Percentiles rank a stretch among this genome's conserved stretches.
These are phyloP conservation scores for Cubamyces lactineus DNA, from an alignment of 768 basidiomycete species.

Conservation along the genomic window DNA sequence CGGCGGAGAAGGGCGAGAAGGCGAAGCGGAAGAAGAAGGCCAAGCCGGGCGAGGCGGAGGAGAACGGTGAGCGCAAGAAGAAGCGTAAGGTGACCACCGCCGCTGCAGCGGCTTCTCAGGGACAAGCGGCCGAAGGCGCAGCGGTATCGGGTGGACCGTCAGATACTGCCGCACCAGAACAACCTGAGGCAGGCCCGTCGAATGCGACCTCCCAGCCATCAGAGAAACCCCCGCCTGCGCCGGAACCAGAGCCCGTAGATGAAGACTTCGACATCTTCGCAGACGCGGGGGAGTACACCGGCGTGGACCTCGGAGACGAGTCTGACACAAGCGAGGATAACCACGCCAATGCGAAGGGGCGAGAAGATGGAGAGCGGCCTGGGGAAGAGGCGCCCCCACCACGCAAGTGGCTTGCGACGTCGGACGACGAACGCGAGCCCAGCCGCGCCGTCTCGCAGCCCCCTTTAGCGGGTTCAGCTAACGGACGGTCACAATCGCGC, in stretches of 20 bases:
- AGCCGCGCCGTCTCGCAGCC: slow-evolving; percentile 12
- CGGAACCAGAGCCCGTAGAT: slow-evolving; percentile 48
- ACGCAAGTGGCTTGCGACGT: slow-evolving; percentile 25
- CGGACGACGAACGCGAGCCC: slow-evolving; percentile 24
- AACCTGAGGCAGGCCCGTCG: slow-evolving; percentile 26
- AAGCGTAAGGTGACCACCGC: slow-evolving; percentile 51
- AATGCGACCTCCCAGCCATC: slow-evolving; percentile 18
- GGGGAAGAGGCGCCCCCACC: slow-evolving; percentile 11
- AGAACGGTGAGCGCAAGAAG: slow-evolving; percentile 50
- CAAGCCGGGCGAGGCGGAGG: slow-evolving; percentile 33
- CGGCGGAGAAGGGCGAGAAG: slow-evolving; percentile 37
- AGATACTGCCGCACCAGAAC: not conserved
- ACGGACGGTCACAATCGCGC: not conserved
- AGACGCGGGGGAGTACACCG: slow-evolving; percentile 82
- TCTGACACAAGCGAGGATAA: slow-evolving; percentile 32
- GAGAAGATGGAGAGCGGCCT: slow-evolving; percentile 22
- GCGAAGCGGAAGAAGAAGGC: slow-evolving; percentile 60
- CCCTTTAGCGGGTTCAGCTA: slow-evolving; percentile 1
- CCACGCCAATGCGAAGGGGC: not conserved
- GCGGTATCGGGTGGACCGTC: not conserved
- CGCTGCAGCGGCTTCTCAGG: not conserved
- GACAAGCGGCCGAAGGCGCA: not conserved
- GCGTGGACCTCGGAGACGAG: slow-evolving; percentile 58
- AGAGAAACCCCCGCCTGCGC: slow-evolving; percentile 33
- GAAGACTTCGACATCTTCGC: slow-evolving; percentile 88